Evolutionary conservation across 2,329 filamentous ascomycete genomes (phyloP).

Genomic region (Fusarium burgessii): DNA sequence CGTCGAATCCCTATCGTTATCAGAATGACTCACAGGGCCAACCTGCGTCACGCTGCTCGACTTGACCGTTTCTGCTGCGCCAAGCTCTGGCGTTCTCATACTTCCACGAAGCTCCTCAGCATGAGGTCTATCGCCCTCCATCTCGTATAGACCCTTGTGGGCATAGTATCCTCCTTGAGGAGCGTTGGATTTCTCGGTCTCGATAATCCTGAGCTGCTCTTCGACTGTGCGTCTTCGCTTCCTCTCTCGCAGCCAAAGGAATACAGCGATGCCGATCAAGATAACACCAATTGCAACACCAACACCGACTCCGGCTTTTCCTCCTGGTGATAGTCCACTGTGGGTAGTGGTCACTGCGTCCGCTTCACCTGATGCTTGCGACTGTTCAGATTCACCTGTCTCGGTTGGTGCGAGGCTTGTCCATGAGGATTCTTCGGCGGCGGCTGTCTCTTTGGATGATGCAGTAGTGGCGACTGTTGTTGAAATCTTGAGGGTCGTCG

Average conservation of each 20-base stretch:
- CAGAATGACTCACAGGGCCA: not conserved
- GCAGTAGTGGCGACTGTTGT: constrained; percentile 3
- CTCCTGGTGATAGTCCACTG: constrained; percentile 24
- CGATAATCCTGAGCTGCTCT: constrained; percentile 14
- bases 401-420: not conserved
- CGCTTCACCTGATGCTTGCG: constrained; percentile 1
- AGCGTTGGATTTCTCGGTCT: not conserved
- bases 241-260: constrained; percentile 42
- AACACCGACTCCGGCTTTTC: constrained; percentile 37
- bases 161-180: not conserved
- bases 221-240: constrained; percentile 29
- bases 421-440: not conserved
- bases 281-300: constrained; percentile 32
- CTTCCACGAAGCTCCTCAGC: constrained; percentile 36
- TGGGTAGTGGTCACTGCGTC: not conserved
- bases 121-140: constrained; percentile 42
- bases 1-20: not conserved
- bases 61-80: not conserved
- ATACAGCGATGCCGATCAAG: constrained; percentile 26
- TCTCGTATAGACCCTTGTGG: constrained; percentile 29
- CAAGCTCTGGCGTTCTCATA: constrained; percentile 41
- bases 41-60: not conserved
- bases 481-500: not conserved
- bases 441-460: not conserved
- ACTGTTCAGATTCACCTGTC: constrained; percentile 6